These are phyloP conservation scores for Laetiporus sulphureus DNA, from an alignment of 1,284 basidiomycete genomes.

Conservation along the genomic window DNA sequence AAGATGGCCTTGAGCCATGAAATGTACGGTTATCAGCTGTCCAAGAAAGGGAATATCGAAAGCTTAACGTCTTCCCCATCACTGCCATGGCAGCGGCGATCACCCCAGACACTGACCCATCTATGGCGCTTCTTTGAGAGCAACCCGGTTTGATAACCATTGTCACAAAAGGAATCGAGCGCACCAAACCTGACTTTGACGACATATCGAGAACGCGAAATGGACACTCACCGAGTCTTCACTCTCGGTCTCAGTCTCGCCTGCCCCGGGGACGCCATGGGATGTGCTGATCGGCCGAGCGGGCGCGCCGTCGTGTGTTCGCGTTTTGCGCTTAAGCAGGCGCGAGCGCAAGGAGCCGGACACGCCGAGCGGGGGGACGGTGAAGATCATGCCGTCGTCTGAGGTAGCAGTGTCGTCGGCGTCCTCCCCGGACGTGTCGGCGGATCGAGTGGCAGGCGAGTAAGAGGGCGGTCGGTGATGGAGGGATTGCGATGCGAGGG, in stretches of 20 bases:
- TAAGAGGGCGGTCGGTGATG: conserved; percentile 6
- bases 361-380: conserved; percentile 15
- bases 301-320: conserved; percentile 14
- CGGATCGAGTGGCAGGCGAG: conserved; percentile 7
- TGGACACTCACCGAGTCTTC: conserved; percentile 61
- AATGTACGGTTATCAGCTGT: no score
- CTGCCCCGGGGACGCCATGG: conserved; percentile 53
- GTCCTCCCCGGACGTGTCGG: conserved; percentile 17
- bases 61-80: no score
- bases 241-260: conserved; percentile 72
- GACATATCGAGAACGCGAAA: no score
- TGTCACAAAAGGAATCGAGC: no score
- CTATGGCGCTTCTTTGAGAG: no score
- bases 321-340: conserved; percentile 28
- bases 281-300: conserved; percentile 47
- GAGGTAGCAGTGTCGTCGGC: conserved; percentile 17
- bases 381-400: conserved; percentile 25
- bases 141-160: no score
- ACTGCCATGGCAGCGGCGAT: no score
- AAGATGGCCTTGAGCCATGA: no score
- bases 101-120: no score
- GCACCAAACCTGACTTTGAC: no score
- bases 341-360: conserved; percentile 24
- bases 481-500: neutral
- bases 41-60: no score